Conservation (phyloP, 352 stramenopile genomes). For the Pythium folliculosum region DNA sequence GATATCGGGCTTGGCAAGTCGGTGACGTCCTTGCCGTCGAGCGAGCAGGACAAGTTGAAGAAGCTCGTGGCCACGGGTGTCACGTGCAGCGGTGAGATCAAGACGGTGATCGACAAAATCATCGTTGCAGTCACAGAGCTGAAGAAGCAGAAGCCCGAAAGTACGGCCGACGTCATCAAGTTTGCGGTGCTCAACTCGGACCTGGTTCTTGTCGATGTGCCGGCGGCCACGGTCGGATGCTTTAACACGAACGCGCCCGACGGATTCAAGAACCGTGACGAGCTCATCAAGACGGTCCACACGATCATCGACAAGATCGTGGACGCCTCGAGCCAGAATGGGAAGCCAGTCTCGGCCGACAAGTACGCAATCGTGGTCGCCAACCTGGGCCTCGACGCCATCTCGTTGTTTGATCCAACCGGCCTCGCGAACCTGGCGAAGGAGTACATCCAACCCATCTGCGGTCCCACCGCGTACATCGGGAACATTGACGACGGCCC, state of each 20-base stretch:
- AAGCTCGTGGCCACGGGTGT: too few relatives aligned
- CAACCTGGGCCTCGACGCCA: conserved; percentile 45
- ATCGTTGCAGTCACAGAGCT: too few relatives aligned
- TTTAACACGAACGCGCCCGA: conserved; percentile 18
- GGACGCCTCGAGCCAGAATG: conserved; percentile 44
- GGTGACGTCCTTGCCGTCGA: too few relatives aligned
- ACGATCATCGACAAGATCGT: conserved; percentile 50
- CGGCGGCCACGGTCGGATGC: conserved; percentile 46
- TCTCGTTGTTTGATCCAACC: conserved; percentile 47
- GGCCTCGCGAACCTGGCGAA: conserved; percentile 40
- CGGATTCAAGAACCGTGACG: conserved; percentile 35
- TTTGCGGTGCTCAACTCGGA: conserved; percentile 41
- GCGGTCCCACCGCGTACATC: conserved; percentile 42
- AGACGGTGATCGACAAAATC: too few relatives aligned
- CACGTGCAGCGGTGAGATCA: too few relatives aligned
- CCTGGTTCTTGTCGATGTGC: conserved; percentile 53
- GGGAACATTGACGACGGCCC: conserved; percentile 56
- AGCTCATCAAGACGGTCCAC: conserved; percentile 44
- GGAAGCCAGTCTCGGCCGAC: conserved; percentile 29
- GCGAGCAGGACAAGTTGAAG: too few relatives aligned
- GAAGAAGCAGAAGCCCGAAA: too few relatives aligned
- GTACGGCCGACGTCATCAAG: conserved; percentile 7
- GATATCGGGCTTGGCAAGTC: too few relatives aligned
- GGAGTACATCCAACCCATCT: conserved; percentile 61
- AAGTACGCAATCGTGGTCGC: conserved; percentile 50